Conservation (phyloP, 306 rosid genomes). For the Astragalus glycyphyllos region DNA sequence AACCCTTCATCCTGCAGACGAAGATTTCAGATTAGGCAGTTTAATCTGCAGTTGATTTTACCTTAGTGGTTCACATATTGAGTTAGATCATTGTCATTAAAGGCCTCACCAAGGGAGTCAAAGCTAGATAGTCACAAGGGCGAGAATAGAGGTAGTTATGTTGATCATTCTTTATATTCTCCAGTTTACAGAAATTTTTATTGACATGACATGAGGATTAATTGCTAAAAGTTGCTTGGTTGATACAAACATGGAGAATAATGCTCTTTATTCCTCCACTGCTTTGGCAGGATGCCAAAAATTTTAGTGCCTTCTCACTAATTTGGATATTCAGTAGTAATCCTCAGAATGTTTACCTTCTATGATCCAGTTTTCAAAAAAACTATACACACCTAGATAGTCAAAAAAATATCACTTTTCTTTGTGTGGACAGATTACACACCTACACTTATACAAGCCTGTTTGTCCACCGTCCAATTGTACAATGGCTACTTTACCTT, state of each 20-base stretch:
- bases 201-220: background rate
- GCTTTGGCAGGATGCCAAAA: background rate
- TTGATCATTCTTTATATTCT: background rate
- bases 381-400: background rate
- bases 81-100: background rate
- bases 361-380: background rate
- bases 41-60: background rate
- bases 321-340: background rate
- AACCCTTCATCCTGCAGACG: background rate
- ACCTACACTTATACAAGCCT: background rate
- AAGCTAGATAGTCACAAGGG: background rate
- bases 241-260: background rate
- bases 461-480: slow-evolving; percentile 11
- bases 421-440: background rate
- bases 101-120: background rate
- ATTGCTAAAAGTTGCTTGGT: background rate
- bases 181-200: background rate
- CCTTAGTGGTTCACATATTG: background rate
- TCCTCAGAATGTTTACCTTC: background rate
- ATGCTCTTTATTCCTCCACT: background rate
- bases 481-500: background rate
- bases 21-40: background rate
- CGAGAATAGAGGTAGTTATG: background rate
- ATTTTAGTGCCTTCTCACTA: background rate
- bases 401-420: background rate